A percentile compares a stretch with the other conserved stretches of the same genome.
Evolutionary conservation across 176 grass and related monocot genomes (phyloP).

Genomic region (Paspalum vaginatum): DNA sequence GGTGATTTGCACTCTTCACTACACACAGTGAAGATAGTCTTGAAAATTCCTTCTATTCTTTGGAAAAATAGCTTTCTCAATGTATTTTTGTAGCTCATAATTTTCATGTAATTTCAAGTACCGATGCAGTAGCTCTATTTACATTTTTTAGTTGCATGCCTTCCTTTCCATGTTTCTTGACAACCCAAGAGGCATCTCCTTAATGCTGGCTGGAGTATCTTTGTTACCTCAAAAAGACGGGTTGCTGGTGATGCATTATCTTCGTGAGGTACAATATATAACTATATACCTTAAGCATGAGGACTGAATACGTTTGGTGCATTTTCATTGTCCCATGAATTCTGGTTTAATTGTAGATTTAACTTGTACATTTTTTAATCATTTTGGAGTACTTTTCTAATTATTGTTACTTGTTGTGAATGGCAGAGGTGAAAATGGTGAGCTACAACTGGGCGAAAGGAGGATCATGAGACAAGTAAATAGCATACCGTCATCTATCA

Average conservation of each 20-base stretch:
- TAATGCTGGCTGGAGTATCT: constrained; percentile 94
- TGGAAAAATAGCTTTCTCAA: background rate
- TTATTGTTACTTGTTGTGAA: background rate
- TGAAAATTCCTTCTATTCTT: background rate
- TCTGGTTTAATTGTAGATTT: constrained; percentile 14
- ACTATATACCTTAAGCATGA: background rate
- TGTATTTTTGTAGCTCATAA: constrained; percentile 12
- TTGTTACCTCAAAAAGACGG: constrained; percentile 94
- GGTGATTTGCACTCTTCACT: constrained; percentile 53
- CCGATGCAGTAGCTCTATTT: background rate
- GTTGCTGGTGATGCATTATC: constrained; percentile 93
- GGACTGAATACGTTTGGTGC: constrained; percentile 6
- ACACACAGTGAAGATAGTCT: background rate
- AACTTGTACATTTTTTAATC: constrained; percentile 26
- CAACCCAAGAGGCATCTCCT: constrained; percentile 94
- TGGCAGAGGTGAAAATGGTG: constrained; percentile 82
- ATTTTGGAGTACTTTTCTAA: constrained; percentile 25
- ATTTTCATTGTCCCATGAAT: constrained; percentile 9
- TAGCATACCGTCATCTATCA: constrained; percentile 92
- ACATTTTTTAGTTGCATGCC: constrained; percentile 1
- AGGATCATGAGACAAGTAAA: constrained; percentile 86
- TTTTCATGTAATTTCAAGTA: background rate
- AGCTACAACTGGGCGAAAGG: constrained; percentile 85
- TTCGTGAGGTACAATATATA: constrained; percentile 67
- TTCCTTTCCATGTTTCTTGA: constrained; percentile 35